A percentile compares a stretch with the other conserved stretches of the same genome.
Conservation (phyloP, 1,284 basidiomycete genomes). For the Heterobasidion occidentale region DNA sequence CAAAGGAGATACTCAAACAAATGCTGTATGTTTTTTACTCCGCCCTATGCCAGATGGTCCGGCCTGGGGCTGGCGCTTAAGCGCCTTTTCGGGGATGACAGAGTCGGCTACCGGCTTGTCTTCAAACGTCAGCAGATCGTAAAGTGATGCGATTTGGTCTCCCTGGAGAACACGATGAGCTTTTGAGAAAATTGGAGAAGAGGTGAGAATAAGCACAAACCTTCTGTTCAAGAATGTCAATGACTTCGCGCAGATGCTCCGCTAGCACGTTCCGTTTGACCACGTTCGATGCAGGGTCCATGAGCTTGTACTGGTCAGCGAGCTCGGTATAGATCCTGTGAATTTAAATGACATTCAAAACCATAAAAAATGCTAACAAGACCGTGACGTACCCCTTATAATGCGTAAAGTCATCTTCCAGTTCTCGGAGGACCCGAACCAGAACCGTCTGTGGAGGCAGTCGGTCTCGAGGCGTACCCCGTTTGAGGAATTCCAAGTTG, state of each 20-base stretch:
- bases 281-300: slow-evolving; percentile 77
- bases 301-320: slow-evolving; percentile 82
- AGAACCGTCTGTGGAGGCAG: slow-evolving; percentile 81
- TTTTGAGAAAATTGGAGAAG: not conserved
- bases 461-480: slow-evolving; percentile 20
- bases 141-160: slow-evolving; percentile 81
- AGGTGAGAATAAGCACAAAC: slow-evolving; percentile 29
- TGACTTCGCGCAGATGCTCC: slow-evolving; percentile 80
- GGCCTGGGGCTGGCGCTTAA: slow-evolving; percentile 11
- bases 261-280: slow-evolving; percentile 77
- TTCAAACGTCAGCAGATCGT: slow-evolving; percentile 68
- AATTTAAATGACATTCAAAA: slow-evolving; percentile 5
- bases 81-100: slow-evolving; percentile 4
- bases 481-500: slow-evolving; percentile 9
- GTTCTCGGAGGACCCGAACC: slow-evolving; percentile 68
- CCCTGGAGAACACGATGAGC: slow-evolving; percentile 39
- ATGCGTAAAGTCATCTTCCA: slow-evolving; percentile 87
- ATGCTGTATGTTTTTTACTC: slow-evolving; percentile 10
- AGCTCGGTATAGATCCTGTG: slow-evolving; percentile 79
- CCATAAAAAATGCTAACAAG: slow-evolving; percentile 2
- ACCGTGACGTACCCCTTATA: slow-evolving; percentile 65
- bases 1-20: slow-evolving; percentile 2
- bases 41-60: slow-evolving; percentile 1
- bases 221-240: slow-evolving; percentile 84
- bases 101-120: slow-evolving; percentile 47